Evolutionary conservation across 2,329 filamentous ascomycete genomes (phyloP).

Genomic region (Diplodia mutila): DNA sequence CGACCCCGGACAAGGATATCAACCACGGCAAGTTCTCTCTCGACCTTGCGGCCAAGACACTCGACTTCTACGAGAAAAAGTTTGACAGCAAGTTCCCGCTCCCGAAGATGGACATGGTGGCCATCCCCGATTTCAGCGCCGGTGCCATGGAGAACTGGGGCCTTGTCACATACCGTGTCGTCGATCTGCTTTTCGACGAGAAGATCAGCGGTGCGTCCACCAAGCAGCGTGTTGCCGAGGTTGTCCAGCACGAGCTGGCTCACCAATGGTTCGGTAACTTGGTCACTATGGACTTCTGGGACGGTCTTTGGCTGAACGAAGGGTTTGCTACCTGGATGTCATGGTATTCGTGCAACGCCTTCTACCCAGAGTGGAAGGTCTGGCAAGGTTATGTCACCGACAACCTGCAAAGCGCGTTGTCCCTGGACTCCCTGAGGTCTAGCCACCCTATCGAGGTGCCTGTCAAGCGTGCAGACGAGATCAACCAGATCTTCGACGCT

Average conservation of each 20-base stretch:
- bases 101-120: slow-evolving; percentile 95
- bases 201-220: slow-evolving; percentile 85
- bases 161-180: slow-evolving; percentile 89
- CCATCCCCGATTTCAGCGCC: slow-evolving; percentile 92
- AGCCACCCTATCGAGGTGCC: slow-evolving; percentile 97
- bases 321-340: slow-evolving; percentile 93
- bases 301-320: slow-evolving; percentile 94
- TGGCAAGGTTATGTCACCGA: slow-evolving; percentile 96
- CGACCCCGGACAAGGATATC: slow-evolving; percentile 85
- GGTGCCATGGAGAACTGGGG: slow-evolving; percentile 99
- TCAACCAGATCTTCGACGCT: slow-evolving; percentile 97
- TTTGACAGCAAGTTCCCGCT: slow-evolving; percentile 86
- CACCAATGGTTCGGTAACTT: slow-evolving; percentile 99
- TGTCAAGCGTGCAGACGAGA: slow-evolving; percentile 91
- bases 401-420: slow-evolving; percentile 84
- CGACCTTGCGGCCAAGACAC: slow-evolving; percentile 83
- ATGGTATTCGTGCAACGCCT: slow-evolving; percentile 90
- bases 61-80: slow-evolving; percentile 93
- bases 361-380: slow-evolving; percentile 98
- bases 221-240: slow-evolving; percentile 92
- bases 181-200: slow-evolving; percentile 88
- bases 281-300: slow-evolving; percentile 99
- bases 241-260: slow-evolving; percentile 94
- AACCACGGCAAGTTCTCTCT: slow-evolving; percentile 90
- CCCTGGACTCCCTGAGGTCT: slow-evolving; percentile 87